Percentiles rank a stretch among this genome's conserved stretches.
These are phyloP conservation scores for Ceratocystis alfenasii DNA, from an alignment of 2,329 filamentous ascomycete species.

Conservation along the genomic window DNA sequence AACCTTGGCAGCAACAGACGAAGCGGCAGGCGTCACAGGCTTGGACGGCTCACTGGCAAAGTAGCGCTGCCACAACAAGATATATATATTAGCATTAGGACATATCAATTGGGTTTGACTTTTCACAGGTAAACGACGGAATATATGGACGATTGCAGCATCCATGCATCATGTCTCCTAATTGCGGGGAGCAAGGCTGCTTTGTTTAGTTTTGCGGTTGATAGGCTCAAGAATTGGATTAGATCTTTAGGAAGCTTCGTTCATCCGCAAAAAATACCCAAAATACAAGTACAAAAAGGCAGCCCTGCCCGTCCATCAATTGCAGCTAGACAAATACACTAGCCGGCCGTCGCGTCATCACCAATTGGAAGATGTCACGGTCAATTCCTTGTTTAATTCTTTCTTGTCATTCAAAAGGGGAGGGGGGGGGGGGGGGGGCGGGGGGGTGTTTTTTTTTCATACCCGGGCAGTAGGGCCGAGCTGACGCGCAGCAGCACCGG, in stretches of 20 bases:
- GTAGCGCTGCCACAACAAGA: slow-evolving; percentile 36
- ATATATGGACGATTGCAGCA: background rate
- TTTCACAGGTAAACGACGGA: background rate
- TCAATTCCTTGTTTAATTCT: background rate
- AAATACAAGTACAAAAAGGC: background rate
- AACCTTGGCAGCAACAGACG: slow-evolving; percentile 31
- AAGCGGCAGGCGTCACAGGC: slow-evolving; percentile 36
- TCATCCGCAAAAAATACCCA: background rate
- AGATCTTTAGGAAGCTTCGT: background rate
- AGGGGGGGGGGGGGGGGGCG: background rate
- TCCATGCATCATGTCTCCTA: background rate
- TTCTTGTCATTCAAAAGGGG: background rate
- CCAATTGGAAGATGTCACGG: background rate
- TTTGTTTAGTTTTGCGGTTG: background rate
- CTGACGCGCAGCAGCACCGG: slow-evolving; percentile 30
- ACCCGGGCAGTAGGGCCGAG: slow-evolving; percentile 19
- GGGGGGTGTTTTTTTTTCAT: slow-evolving; percentile 9
- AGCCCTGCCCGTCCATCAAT: background rate
- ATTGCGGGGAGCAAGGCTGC: background rate
- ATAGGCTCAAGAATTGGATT: background rate
- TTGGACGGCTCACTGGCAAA: slow-evolving; percentile 39
- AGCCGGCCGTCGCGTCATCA: background rate
- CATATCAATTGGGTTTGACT: background rate
- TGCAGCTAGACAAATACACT: background rate
- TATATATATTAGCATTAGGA: slow-evolving; percentile 9